Evolutionary conservation across 345 rosid genomes (phyloP), one percentile per base, ranked within the genome.

Genomic region (Aethionema arabicum): DNA sequence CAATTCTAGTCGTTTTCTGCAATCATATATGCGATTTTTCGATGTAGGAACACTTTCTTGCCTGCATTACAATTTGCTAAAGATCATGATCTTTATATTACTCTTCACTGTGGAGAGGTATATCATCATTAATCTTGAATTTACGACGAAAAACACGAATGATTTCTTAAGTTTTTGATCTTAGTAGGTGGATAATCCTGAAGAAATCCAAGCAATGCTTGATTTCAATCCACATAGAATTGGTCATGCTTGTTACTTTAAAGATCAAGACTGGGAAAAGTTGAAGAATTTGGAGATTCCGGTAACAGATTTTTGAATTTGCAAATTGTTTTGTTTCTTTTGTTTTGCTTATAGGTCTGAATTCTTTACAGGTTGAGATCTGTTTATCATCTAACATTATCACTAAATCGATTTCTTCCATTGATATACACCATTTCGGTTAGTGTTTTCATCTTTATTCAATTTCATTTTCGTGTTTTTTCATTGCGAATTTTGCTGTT

Each of bases 31-130:
- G n/a, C n/a, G n/a, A 48, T 55, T 59, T 63, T 55, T 39, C 27
- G 27, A 21, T 72, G 65, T 76, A 86, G 98, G 96, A 56, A 4
- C 51, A 90, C 97, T 2, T 85, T 90, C 79, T 76, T 87, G 68
- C 97, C 96, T 33, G 95, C 97, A 6, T 75, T 93, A 40, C 69
- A 78, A 50, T 80, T 80, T 33, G 96, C 99, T 13, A 72, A 75
- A 76, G 87, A 85, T 66, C 88, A 79, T 61, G 96, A 85, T 53
- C 92, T 93, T 58, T 54, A 65, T 52, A 72, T 85, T 59, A 87
- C 97, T 70, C 95, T 93, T 78, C 99, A 93, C 64, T 90, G 96
- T 61, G 97, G 99, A 70, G 99, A 93, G 95, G 96, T 93, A 67
- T n/a, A 21, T 21, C 27, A 21, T 21, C 27, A 21, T 52, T 64